A percentile compares a stretch with the other conserved stretches of the same genome.
Evolutionary conservation across 2,329 filamentous ascomycete species (phyloP).

Genomic region (Ophiostoma novo-ulmi): DNA sequence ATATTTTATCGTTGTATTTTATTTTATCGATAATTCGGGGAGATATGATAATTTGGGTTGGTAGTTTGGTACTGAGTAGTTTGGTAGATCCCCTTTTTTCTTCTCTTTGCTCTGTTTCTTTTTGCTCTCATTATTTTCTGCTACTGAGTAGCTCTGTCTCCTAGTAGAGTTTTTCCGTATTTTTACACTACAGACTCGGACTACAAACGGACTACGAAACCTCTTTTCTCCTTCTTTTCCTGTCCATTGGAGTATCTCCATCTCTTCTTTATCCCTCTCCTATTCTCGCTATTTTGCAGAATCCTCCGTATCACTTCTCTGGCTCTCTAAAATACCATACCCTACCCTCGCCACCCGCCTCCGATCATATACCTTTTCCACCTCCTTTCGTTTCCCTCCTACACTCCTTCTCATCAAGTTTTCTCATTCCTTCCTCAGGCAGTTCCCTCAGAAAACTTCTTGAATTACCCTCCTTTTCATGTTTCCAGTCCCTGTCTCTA

Average conservation of each 20-base stretch:
- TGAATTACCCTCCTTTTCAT: background rate
- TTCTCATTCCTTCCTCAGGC: too few species aligned
- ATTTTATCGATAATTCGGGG: too few species aligned
- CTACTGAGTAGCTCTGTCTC: background rate
- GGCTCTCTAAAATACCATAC: background rate
- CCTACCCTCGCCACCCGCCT: background rate
- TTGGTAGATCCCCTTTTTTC: background rate
- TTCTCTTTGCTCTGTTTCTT: background rate
- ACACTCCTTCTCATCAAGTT: too few species aligned
- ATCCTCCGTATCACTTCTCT: background rate
- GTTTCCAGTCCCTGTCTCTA: conserved; percentile 6
- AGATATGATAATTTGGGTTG: too few species aligned
- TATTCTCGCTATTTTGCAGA: background rate
- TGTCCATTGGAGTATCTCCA: background rate
- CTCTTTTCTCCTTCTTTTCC: background rate
- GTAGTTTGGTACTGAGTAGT: too few species aligned
- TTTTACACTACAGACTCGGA: background rate
- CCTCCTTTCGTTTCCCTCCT: background rate
- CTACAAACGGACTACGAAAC: background rate
- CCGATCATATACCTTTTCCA: background rate
- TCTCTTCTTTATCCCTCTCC: background rate
- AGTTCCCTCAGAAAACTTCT: too few species aligned
- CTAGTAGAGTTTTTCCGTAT: background rate
- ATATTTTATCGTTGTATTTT: background rate
- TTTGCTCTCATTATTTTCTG: background rate